Conservation (phyloP, 495 filamentous ascomycete genomes). For the Usnea hakonensis region DNA sequence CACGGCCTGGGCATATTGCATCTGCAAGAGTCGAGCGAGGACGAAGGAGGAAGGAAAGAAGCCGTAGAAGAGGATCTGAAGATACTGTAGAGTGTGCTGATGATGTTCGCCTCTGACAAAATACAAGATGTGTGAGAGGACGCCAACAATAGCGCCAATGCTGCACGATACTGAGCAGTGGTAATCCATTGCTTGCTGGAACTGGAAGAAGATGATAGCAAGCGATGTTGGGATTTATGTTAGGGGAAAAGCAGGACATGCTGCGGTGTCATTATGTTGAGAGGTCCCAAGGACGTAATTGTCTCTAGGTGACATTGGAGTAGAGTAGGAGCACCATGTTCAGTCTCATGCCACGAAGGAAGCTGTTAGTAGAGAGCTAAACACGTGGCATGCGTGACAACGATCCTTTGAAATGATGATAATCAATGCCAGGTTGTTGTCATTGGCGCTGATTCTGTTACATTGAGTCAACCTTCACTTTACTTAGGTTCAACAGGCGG, state of each 20-base stretch:
- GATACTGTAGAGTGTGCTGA: constrained; percentile 25
- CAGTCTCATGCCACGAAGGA: not conserved
- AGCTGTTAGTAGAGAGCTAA: constrained; percentile 1
- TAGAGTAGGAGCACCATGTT: not conserved
- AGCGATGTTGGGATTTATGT: not conserved
- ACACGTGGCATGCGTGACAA: constrained; percentile 10
- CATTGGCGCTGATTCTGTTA: not conserved
- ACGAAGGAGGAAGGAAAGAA: constrained; percentile 9
- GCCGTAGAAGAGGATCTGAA: constrained; percentile 20
- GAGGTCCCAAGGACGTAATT: not conserved
- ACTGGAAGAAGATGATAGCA: not conserved
- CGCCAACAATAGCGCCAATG: constrained; percentile 7
- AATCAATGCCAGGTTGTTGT: not conserved
- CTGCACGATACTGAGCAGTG: not conserved
- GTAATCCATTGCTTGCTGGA: constrained; percentile 1
- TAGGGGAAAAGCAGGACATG: not conserved
- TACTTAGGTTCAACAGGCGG: not conserved
- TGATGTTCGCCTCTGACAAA: constrained; percentile 35
- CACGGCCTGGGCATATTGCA: constrained; percentile 10
- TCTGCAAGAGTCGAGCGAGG: constrained; percentile 3
- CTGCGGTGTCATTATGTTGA: not conserved
- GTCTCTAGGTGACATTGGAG: not conserved
- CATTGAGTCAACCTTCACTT: not conserved
- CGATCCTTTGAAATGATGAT: no score
- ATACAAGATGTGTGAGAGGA: constrained; percentile 25